phyloP scores from a whole-genome alignment of 208 protist genomes.

The Novymonas esmeraldas region DNA sequence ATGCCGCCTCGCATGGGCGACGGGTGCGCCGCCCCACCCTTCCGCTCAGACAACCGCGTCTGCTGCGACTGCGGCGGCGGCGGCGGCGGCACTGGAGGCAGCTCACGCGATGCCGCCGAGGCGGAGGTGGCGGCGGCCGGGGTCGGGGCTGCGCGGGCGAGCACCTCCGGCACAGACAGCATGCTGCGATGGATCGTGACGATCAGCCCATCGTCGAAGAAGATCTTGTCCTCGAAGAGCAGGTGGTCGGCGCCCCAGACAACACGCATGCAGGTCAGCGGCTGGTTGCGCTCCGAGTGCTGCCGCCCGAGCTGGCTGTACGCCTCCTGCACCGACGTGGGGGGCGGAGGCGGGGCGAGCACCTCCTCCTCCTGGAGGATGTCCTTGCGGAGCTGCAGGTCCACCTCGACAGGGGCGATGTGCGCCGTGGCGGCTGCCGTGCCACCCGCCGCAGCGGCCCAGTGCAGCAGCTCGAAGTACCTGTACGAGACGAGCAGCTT shows the following conservation, averaged over 20 bases:
- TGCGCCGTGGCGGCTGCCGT: conserved; percentile 15
- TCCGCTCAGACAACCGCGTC: conserved; percentile 10
- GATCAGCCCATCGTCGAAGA: conserved; percentile 78
- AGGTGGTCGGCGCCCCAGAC: conserved; percentile 71
- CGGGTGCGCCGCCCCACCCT: not conserved
- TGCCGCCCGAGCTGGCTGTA: conserved; percentile 66
- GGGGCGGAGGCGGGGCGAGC: conserved; percentile 50
- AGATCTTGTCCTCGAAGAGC: conserved; percentile 75
- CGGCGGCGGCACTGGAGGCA: not conserved
- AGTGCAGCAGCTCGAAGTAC: conserved; percentile 67
- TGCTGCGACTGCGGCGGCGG: conserved; percentile 23
- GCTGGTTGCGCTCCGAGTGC: conserved; percentile 84
- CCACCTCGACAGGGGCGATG: conserved; percentile 57
- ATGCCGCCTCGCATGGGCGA: not conserved
- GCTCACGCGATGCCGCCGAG: not conserved
- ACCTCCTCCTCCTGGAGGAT: conserved; percentile 84
- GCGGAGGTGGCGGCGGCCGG: not conserved
- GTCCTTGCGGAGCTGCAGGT: conserved; percentile 78
- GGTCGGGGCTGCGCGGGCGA: conserved; percentile 28
- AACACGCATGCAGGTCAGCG: conserved; percentile 68
- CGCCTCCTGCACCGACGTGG: conserved; percentile 47
- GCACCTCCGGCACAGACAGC: conserved; percentile 68
- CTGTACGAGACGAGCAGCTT: conserved; percentile 59
- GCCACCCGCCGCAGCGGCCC: conserved; percentile 14
- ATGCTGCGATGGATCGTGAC: conserved; percentile 81